Base-by-base conservation (phyloP, 176 grass and related monocot species). In the Tuctoria greenei region DNA sequence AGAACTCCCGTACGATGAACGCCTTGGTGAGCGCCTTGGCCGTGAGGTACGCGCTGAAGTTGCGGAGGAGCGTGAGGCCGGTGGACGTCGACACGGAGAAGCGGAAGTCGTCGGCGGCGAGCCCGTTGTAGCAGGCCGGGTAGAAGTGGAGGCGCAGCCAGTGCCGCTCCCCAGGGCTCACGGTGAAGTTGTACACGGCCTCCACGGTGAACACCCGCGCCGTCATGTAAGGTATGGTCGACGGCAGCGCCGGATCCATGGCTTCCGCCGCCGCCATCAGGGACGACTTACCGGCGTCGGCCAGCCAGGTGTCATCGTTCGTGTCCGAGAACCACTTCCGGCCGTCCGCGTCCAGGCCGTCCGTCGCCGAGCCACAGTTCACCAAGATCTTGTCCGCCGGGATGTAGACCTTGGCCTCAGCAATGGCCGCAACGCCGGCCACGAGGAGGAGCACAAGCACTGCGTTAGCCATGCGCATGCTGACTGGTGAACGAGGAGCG, bases 91-190 rank as follows among this genome's bases (percentile, higher is more conserved):
- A 42, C 66, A 97, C 93, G 54, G 83, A 74, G 93, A 93, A 97
- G 26, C 62, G 87, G 62, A 92, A 92, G 20, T 34, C 52, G 23
- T 81, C 47, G 8, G 90, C 45, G 8, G 45, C 7, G 31, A 97
- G 66, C 17, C 80, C 90, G 67, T 78, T 88, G 83, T 93, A 97
- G 38, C 61, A 77, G 27, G 93, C 64, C 8, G 90, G 93, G 72
- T 97, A 97, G 85, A 97, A 93, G 86, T 91, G 85, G 58, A 97
- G 90, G 47, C 90, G 90, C 15, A 97, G 42, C 88, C 83, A 97
- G 84, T 93, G 88, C 2, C 88, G 88, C 42, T 89, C 88, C 11
- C 26, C 44, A 49, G 72, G 80, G 77, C 64, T 84, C 56, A 93
- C 74, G 6, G 83, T 69, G 75, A 97, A 88, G 80, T 88, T 89